Percentiles rank a stretch among this genome's conserved stretches.
Evolutionary conservation across 2,329 filamentous ascomycete genomes (phyloP).

Genomic region (Phaeosphaeriaceae sp.): DNA sequence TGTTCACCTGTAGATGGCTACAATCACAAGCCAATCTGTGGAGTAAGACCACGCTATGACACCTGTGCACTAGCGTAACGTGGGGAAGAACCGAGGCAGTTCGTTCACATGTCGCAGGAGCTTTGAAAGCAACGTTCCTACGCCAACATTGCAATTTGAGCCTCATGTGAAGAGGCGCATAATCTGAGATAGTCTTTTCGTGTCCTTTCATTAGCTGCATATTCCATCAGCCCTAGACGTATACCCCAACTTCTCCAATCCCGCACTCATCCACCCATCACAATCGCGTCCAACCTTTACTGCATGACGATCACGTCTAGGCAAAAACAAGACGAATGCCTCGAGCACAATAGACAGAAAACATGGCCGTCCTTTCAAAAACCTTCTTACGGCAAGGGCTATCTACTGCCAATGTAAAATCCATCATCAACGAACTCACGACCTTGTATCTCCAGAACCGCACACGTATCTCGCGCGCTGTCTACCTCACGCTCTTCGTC

Average conservation of each 20-base stretch:
- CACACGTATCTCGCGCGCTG: slow-evolving; percentile 50
- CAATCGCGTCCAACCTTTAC: not conserved
- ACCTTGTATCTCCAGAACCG: slow-evolving; percentile 48
- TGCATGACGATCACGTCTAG: not conserved
- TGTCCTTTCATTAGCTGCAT: not conserved
- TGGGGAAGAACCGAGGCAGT: slow-evolving; percentile 3
- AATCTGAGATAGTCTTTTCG: not conserved
- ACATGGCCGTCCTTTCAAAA: slow-evolving; percentile 52
- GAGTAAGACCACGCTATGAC: not conserved
- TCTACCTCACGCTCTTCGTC: slow-evolving; percentile 52
- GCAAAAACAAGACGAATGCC: slow-evolving; percentile 17
- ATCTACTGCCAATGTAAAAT: slow-evolving; percentile 43
- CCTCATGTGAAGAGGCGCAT: slow-evolving; percentile 12
- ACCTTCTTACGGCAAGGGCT: slow-evolving; percentile 39
- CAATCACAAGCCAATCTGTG: slow-evolving; percentile 9
- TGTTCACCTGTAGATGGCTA: not conserved
- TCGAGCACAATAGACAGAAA: slow-evolving; percentile 30
- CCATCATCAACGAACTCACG: slow-evolving; percentile 47
- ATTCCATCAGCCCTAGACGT: too few species aligned
- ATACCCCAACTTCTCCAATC: not conserved
- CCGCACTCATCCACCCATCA: not conserved
- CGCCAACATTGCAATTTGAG: slow-evolving; percentile 9
- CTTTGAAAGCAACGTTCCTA: slow-evolving; percentile 14
- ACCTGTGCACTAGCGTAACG: not conserved
- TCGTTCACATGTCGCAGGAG: slow-evolving; percentile 15